phyloP scores from a whole-genome alignment of 495 filamentous ascomycete genomes.

The Podospora tetraspora region DNA sequence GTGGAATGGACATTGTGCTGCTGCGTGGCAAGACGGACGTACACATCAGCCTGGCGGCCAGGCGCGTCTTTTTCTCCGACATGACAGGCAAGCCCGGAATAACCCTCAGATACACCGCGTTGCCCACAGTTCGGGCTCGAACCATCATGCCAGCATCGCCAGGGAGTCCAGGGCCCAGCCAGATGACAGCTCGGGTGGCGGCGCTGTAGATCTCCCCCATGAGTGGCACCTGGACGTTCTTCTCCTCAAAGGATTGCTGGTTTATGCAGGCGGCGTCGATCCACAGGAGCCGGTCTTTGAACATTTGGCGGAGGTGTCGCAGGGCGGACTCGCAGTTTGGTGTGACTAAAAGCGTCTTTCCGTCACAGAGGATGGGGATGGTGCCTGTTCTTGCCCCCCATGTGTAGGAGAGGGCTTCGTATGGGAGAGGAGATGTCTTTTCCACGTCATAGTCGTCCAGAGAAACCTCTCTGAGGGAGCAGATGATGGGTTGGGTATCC shows the following conservation, averaged over 20 bases:
- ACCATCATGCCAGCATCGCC: background rate
- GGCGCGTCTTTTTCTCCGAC: background rate
- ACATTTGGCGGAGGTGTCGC: background rate
- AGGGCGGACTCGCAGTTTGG: background rate
- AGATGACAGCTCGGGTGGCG: constrained; percentile 4
- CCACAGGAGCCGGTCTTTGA: constrained; percentile 11
- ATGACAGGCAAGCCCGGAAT: background rate
- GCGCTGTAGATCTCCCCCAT: constrained; percentile 21
- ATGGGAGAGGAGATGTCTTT: background rate
- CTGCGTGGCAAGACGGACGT: background rate
- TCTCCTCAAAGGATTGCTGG: constrained; percentile 18
- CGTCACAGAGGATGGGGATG: background rate
- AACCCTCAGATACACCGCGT: background rate
- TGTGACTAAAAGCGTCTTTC: background rate
- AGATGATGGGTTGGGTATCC: background rate
- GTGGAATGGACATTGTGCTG: background rate
- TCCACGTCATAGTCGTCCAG: background rate
- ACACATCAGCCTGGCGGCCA: background rate
- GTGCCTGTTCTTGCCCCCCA: background rate
- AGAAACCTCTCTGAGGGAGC: background rate
- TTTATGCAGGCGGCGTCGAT: constrained; percentile 26
- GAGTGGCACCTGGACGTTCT: constrained; percentile 18
- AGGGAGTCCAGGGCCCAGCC: constrained; percentile 15
- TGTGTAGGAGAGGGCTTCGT: constrained; percentile 6
- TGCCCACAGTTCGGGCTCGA: background rate